These are phyloP conservation scores for Fusarium hainanense DNA, from an alignment of 2,329 filamentous ascomycete species.

Conservation along the genomic window DNA sequence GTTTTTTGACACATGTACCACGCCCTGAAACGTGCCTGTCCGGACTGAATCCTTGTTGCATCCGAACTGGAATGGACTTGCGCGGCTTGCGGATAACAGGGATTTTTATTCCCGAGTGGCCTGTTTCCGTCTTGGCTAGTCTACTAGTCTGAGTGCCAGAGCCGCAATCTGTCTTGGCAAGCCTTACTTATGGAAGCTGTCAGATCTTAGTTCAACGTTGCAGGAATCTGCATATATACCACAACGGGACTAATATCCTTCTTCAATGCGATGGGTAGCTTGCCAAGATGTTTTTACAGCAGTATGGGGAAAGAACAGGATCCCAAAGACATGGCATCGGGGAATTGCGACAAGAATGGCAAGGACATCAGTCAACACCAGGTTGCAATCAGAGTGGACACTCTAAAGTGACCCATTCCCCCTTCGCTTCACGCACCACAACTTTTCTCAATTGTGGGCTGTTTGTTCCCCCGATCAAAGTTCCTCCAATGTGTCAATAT, in stretches of 20 bases:
- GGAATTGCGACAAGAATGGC: background rate
- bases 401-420: background rate
- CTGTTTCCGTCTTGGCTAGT: background rate
- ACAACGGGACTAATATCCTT: background rate
- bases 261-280: background rate
- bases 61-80: background rate
- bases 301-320: too few relatives aligned
- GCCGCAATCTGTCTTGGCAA: conserved; percentile 16
- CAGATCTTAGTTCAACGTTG: background rate
- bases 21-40: conserved; percentile 9
- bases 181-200: background rate
- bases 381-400: conserved; percentile 23
- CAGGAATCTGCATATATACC: background rate
- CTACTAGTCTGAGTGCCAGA: background rate
- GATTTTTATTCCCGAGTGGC: conserved; percentile 1
- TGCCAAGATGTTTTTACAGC: background rate
- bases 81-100: conserved; percentile 1
- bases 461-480: background rate
- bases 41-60: background rate
- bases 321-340: background rate
- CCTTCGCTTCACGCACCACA: background rate
- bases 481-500: background rate
- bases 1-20: background rate
- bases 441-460: conserved; percentile 12
- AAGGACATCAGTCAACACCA: background rate